phyloP scores from a whole-genome alignment of 2,329 filamentous ascomycete species.

The Zarea fungicola region DNA sequence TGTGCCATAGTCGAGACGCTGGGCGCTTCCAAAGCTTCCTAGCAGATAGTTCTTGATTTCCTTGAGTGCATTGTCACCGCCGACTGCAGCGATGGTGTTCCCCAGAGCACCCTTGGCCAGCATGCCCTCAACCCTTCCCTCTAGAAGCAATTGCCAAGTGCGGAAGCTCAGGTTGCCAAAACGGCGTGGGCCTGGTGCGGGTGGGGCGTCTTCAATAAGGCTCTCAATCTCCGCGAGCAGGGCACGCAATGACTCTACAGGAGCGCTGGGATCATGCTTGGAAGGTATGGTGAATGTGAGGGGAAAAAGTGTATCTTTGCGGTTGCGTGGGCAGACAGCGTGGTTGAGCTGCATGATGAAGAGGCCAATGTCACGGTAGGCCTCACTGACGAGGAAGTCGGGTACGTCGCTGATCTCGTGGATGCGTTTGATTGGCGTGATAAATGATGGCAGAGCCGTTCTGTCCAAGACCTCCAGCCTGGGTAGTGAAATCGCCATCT shows the following conservation, averaged over 20 bases:
- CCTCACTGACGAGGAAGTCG: constrained; percentile 72
- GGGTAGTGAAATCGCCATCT: constrained; percentile 15
- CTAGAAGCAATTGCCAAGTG: constrained; percentile 70
- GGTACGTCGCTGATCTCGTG: constrained; percentile 77
- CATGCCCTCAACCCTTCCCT: constrained; percentile 45
- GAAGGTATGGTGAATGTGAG: constrained; percentile 40
- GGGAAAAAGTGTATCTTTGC: constrained; percentile 28
- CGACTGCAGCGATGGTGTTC: constrained; percentile 25
- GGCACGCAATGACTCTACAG: constrained; percentile 58
- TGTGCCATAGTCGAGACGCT: constrained; percentile 90
- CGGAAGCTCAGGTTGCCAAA: constrained; percentile 93
- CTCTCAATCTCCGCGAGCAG: constrained; percentile 60
- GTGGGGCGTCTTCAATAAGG: constrained; percentile 73
- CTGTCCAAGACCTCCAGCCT: constrained; percentile 46
- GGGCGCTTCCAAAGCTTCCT: constrained; percentile 80
- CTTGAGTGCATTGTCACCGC: constrained; percentile 43
- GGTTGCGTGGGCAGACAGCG: constrained; percentile 68
- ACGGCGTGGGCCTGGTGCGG: constrained; percentile 76
- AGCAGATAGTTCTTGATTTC: constrained; percentile 78
- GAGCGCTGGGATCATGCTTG: constrained; percentile 35
- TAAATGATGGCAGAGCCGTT: constrained; percentile 48
- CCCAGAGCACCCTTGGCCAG: constrained; percentile 26
- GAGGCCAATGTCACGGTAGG: constrained; percentile 79
- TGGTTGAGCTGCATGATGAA: constrained; percentile 90
- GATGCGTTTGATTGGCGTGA: constrained; percentile 71